These are phyloP conservation scores for Dothidotthia symphoricarpi DNA, from an alignment of 2,329 filamentous ascomycete genomes.

Conservation along the genomic window DNA sequence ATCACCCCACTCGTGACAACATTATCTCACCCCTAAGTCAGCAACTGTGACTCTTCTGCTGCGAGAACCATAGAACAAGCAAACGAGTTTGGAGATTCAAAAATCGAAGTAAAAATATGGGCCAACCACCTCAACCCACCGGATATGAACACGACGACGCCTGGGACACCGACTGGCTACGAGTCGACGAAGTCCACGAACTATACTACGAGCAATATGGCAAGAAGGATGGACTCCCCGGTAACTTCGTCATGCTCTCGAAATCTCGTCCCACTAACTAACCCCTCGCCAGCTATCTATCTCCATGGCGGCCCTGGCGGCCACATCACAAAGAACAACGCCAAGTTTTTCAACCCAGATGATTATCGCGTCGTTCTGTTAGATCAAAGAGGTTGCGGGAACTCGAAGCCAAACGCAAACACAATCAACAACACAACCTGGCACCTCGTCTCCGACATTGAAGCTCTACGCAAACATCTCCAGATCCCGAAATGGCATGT, in stretches of 20 bases:
- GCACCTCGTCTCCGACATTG: constrained; percentile 48
- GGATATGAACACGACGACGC: constrained; percentile 37
- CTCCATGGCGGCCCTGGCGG: constrained; percentile 50
- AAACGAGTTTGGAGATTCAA: too few species aligned
- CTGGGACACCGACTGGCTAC: constrained; percentile 35
- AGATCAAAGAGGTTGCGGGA: constrained; percentile 50
- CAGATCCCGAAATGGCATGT: constrained; percentile 46
- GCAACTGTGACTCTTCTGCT: too few species aligned
- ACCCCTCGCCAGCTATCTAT: constrained; percentile 35
- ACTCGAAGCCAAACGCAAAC: constrained; percentile 45
- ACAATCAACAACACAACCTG: constrained; percentile 49
- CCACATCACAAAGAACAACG: constrained; percentile 35
- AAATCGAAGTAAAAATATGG: constrained; percentile 5
- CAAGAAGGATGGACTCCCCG: constrained; percentile 40
- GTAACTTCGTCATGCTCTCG: constrained; percentile 17
- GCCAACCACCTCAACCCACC: constrained; percentile 10
- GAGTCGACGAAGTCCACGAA: constrained; percentile 37
- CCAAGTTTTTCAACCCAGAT: constrained; percentile 46
- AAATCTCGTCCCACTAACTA: background rate
- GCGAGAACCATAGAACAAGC: too few species aligned
- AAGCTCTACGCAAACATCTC: constrained; percentile 45
- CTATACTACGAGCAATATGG: constrained; percentile 45
- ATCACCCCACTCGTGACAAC: too few species aligned
- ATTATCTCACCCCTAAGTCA: too few species aligned
- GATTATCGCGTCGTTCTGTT: constrained; percentile 49